Conservation (phyloP, 768 basidiomycete species). For the Amanita rubescens region DNA sequence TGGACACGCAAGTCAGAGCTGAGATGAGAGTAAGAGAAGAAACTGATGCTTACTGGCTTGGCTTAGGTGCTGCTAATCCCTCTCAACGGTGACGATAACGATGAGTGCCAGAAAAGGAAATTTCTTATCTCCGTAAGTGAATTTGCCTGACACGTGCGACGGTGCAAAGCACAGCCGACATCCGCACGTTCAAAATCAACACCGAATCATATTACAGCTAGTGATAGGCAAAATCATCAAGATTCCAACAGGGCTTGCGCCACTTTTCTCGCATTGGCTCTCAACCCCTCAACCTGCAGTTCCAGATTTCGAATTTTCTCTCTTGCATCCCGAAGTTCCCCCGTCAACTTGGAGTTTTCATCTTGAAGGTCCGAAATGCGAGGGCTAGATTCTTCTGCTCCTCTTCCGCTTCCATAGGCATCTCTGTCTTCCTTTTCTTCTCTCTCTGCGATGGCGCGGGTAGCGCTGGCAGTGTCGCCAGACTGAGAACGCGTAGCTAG, state of each 20-base stretch:
- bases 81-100: not conserved
- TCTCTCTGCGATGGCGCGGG: not conserved
- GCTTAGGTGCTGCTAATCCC: too few relatives aligned
- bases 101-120: not conserved
- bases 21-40: not conserved
- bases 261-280: slow-evolving; percentile 70
- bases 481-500: not conserved
- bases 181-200: not conserved
- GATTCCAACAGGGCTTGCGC: slow-evolving; percentile 50
- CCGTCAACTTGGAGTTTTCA: slow-evolving; percentile 57
- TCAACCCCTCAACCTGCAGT: slow-evolving; percentile 69
- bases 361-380: slow-evolving; percentile 22
- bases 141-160: not conserved
- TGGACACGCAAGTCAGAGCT: not conserved
- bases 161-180: too few relatives aligned
- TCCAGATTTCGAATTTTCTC: slow-evolving; percentile 80
- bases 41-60: too few relatives aligned
- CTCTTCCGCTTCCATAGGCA: not conserved
- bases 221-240: slow-evolving; percentile 1
- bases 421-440: not conserved
- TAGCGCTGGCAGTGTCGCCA: not conserved
- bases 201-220: not conserved
- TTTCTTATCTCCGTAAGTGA: not conserved
- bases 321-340: slow-evolving; percentile 71
- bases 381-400: not conserved